Percentiles rank a stretch among this genome's conserved stretches.
Evolutionary conservation across 805 yeast species (phyloP).

Genomic region (Wickerhamiella brachini): DNA sequence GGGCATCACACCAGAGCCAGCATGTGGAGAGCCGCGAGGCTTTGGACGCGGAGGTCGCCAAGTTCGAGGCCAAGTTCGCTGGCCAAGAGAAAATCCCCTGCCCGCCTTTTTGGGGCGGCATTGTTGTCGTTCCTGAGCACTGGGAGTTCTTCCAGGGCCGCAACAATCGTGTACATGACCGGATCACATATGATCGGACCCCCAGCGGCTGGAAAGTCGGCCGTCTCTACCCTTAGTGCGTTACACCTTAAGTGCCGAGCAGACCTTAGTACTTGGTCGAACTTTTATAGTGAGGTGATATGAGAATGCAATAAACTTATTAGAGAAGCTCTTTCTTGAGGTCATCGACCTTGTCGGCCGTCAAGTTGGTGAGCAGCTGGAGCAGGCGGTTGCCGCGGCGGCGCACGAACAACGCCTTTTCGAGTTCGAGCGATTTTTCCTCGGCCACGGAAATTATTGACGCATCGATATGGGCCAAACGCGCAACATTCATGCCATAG

Average conservation of each 20-base stretch:
- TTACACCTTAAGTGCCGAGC: too few species aligned
- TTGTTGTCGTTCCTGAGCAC: slow-evolving; percentile 75
- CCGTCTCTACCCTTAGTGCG: slow-evolving; percentile 58
- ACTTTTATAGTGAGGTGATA: too few species aligned
- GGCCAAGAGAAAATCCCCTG: slow-evolving; percentile 59
- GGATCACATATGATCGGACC: slow-evolving; percentile 54
- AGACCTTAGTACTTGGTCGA: too few species aligned
- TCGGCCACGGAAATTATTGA: slow-evolving; percentile 17
- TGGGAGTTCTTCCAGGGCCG: slow-evolving; percentile 98
- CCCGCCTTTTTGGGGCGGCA: slow-evolving; percentile 94
- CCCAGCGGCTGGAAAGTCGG: slow-evolving; percentile 44
- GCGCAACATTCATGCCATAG: slow-evolving; percentile 78
- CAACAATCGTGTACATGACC: slow-evolving; percentile 75
- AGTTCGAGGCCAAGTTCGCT: slow-evolving; percentile 43
- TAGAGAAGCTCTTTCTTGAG: not conserved
- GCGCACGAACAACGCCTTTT: slow-evolving; percentile 3
- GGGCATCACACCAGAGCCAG: slow-evolving; percentile 85
- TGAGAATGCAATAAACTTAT: not conserved
- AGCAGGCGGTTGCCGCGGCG: not conserved
- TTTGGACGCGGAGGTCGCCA: slow-evolving; percentile 39
- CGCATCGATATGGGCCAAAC: slow-evolving; percentile 43
- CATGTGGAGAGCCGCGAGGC: slow-evolving; percentile 44
- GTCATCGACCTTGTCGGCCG: not conserved
- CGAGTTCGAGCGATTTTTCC: slow-evolving; percentile 18
- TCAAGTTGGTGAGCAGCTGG: not conserved